Evolutionary conservation across 2,329 filamentous ascomycete species (phyloP).

Genomic region (Penicillium sp.): DNA sequence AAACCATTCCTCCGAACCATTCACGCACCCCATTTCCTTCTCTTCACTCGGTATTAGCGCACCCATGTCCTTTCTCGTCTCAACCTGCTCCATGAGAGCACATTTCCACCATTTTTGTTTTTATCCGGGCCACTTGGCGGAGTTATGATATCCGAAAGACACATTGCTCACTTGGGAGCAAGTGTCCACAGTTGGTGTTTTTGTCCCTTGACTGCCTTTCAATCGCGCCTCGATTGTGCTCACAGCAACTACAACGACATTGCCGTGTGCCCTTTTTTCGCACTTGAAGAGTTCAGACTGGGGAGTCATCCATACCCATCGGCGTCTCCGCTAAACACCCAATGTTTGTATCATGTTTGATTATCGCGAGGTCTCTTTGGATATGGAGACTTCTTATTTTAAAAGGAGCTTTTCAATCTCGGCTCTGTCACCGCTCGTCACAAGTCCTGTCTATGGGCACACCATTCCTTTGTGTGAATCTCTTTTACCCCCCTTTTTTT

Average conservation of each 20-base stretch:
- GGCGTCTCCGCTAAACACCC: not conserved
- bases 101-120: conserved; percentile 13
- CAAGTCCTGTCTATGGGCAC: conserved; percentile 9
- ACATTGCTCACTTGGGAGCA: conserved; percentile 14
- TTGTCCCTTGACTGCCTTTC: conserved; percentile 1
- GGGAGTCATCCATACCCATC: not conserved
- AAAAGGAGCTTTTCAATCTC: conserved; percentile 24
- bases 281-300: not conserved
- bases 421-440: conserved; percentile 14
- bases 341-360: conserved; percentile 1
- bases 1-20: conserved; percentile 7
- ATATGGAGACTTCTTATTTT: conserved; percentile 7
- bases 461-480: conserved; percentile 16
- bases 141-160: conserved; percentile 30
- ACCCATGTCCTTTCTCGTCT: conserved; percentile 15
- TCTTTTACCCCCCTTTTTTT: conserved; percentile 6
- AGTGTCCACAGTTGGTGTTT: conserved; percentile 18
- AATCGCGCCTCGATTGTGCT: not conserved
- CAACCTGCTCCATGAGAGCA: conserved; percentile 17
- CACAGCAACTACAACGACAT: not conserved
- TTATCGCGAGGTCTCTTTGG: conserved; percentile 1
- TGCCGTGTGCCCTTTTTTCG: not conserved
- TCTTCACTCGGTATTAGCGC: conserved; percentile 17
- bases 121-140: conserved; percentile 30
- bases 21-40: conserved; percentile 4